Conservation (phyloP, 164 flowering plant species). For the Houttuynia cordata region DNA sequence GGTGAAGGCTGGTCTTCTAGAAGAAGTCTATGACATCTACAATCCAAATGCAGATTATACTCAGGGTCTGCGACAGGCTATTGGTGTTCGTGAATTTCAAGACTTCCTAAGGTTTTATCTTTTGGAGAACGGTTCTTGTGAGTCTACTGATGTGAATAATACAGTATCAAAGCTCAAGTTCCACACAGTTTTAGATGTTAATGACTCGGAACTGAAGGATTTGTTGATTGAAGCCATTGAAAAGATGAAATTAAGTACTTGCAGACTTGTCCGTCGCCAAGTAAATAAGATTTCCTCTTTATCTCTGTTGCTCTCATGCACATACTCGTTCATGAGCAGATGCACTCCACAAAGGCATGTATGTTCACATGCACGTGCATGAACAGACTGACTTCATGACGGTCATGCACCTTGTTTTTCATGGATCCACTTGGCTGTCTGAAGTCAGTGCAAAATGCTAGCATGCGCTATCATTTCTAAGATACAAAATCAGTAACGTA, state of each 20-base stretch:
- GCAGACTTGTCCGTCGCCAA: slow-evolving; percentile 88
- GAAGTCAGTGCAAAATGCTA: background rate
- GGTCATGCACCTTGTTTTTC: background rate
- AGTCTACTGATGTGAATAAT: slow-evolving; percentile 3
- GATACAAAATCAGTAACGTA: background rate
- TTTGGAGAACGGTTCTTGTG: slow-evolving; percentile 3
- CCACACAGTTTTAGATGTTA: slow-evolving; percentile 19
- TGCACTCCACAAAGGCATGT: too few species aligned
- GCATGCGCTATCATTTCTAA: background rate
- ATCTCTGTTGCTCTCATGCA: background rate
- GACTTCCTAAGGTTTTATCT: slow-evolving; percentile 34
- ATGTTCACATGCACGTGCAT: background rate
- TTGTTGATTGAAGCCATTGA: slow-evolving; percentile 55
- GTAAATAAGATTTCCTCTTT: slow-evolving; percentile 23
- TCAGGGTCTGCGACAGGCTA: slow-evolving; percentile 74
- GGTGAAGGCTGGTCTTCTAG: slow-evolving; percentile 70
- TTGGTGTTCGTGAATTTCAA: slow-evolving; percentile 89
- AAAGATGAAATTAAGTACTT: slow-evolving; percentile 58
- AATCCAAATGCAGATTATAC: slow-evolving; percentile 57
- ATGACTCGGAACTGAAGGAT: slow-evolving; percentile 18
- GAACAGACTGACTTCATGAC: background rate
- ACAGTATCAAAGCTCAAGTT: slow-evolving; percentile 24
- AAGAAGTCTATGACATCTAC: slow-evolving; percentile 70
- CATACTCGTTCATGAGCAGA: background rate
- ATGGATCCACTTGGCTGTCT: too few species aligned